Evolutionary conservation across 768 basidiomycete species (phyloP), one percentile per base, ranked within the genome.

Genomic region (Naganishia antarctica): DNA sequence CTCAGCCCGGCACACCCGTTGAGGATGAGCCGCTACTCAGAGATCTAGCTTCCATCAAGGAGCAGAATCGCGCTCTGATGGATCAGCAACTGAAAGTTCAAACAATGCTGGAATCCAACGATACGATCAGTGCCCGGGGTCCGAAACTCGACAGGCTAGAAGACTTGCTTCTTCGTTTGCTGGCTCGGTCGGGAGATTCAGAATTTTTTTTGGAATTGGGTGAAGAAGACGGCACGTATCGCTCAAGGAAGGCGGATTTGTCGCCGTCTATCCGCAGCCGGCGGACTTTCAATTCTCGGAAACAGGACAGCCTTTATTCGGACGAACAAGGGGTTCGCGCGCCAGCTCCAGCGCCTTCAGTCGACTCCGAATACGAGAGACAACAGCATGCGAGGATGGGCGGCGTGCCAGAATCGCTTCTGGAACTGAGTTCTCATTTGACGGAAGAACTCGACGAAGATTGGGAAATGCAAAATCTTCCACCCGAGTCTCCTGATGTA

Each of bases 11-110:
- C 34, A 76, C 60, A 4, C 60, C 45, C 4, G 46, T 76, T 6
- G 73, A 71, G 40, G 74, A 76, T 58, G 61, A 88, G 43, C 80
- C 82, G 16, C 81, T 81, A 4, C 80, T 86, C 21, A 57, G 23
- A 18, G 29, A 70, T 91, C 47, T 79, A 82, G 16, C 81, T 80
- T 13, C 80, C 21, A n/a, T 92, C 46, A 81, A 84, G 46, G 82
- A 84, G 7, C 84, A 86, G 68, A 80, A 86, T 7, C 79, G 80
- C 11, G 83, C 81, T 9, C 74, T 94, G 23, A 80, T 83, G 75
- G 81, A 87, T 50, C 84, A 82, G 5, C 89, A 93, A 74, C 70
- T 75, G 0, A 78, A 82, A 0, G 83, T 86, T 7, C 84, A 85
- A 58, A 81, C 82, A 31, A 78, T 84, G 65, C 75, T 92, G 37